Conservation (phyloP, 2,329 filamentous ascomycete genomes). For the Cercospora sp. region DNA sequence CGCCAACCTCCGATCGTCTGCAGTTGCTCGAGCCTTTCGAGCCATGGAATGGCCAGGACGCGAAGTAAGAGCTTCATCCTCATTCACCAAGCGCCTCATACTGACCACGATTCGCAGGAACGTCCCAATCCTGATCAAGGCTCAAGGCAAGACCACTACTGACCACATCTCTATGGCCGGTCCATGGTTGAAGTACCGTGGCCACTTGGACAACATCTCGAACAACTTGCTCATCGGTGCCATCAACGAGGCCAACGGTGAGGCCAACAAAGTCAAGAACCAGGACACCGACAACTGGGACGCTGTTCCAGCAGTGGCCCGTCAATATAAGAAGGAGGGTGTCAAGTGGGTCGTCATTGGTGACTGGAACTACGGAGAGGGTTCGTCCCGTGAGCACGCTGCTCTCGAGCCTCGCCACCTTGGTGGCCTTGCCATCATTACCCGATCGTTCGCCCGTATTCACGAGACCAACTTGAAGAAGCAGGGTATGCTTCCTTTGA, state of each 20-base stretch:
- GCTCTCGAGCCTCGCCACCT: constrained; percentile 97
- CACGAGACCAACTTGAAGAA: constrained; percentile 99
- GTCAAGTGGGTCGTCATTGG: constrained; percentile 96
- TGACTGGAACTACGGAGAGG: constrained; percentile 99
- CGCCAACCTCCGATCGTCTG: constrained; percentile 87
- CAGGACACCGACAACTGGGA: constrained; percentile 77
- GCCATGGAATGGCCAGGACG: constrained; percentile 84
- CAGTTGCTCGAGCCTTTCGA: constrained; percentile 86
- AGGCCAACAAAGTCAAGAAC: constrained; percentile 98
- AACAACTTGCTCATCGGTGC: constrained; percentile 99
- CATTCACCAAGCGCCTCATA: too few species aligned
- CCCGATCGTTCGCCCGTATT: constrained; percentile 94
- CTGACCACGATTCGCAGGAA: constrained; percentile 45
- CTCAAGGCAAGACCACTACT: constrained; percentile 67
- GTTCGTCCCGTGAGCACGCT: constrained; percentile 95
- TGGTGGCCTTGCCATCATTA: constrained; percentile 95
- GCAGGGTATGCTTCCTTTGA: constrained; percentile 99
- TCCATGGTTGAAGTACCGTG: constrained; percentile 98
- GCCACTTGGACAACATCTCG: constrained; percentile 98
- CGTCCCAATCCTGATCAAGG: constrained; percentile 93
- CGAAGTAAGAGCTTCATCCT: constrained; percentile 33
- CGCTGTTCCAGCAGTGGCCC: constrained; percentile 87
- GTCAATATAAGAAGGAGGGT: constrained; percentile 97
- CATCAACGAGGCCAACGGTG: constrained; percentile 90
- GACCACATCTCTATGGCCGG: constrained; percentile 64